Percentiles rank a stretch among this genome's conserved stretches.
phyloP scores from a whole-genome alignment of 2,329 filamentous ascomycete genomes.

The Phaeosphaeriaceae sp. region DNA sequence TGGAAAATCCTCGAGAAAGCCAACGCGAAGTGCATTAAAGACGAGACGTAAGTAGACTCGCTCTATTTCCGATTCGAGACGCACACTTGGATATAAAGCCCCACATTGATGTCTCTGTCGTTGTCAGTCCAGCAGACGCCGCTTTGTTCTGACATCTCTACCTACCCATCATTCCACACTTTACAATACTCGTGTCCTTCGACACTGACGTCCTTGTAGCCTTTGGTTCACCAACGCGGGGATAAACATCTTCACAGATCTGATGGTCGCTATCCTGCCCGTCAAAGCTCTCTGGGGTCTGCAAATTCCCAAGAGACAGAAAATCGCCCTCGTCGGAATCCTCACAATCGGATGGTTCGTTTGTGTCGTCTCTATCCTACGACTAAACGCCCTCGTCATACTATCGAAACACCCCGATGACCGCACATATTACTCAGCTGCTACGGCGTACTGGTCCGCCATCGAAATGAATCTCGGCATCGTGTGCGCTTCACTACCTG shows the following conservation, averaged over 20 bases:
- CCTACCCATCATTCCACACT: too few relatives aligned
- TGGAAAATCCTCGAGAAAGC: slow-evolving; percentile 27
- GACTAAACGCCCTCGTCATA: slow-evolving; percentile 27
- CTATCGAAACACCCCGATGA: slow-evolving; percentile 26
- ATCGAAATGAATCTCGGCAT: slow-evolving; percentile 44
- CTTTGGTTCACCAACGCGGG: slow-evolving; percentile 31
- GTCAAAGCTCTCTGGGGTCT: slow-evolving; percentile 32
- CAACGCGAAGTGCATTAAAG: slow-evolving; percentile 23
- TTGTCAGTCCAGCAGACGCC: too few relatives aligned
- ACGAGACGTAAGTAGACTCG: slow-evolving; percentile 19
- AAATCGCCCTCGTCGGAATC: slow-evolving; percentile 28
- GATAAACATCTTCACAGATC: slow-evolving; percentile 34
- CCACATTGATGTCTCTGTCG: too few relatives aligned
- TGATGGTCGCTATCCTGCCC: slow-evolving; percentile 34
- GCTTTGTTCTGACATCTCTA: too few relatives aligned
- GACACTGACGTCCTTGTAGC: slow-evolving; percentile 8
- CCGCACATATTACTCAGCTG: slow-evolving; percentile 28
- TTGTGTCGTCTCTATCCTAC: slow-evolving; percentile 40
- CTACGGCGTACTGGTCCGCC: slow-evolving; percentile 36
- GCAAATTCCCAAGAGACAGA: slow-evolving; percentile 30
- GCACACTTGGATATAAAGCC: too few relatives aligned
- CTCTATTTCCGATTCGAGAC: background rate
- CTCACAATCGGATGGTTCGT: slow-evolving; percentile 44
- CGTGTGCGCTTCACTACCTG: slow-evolving; percentile 41
- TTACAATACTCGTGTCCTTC: background rate